Conservation (phyloP, 2,329 filamentous ascomycete species). For the Grosmannia penicillata region DNA sequence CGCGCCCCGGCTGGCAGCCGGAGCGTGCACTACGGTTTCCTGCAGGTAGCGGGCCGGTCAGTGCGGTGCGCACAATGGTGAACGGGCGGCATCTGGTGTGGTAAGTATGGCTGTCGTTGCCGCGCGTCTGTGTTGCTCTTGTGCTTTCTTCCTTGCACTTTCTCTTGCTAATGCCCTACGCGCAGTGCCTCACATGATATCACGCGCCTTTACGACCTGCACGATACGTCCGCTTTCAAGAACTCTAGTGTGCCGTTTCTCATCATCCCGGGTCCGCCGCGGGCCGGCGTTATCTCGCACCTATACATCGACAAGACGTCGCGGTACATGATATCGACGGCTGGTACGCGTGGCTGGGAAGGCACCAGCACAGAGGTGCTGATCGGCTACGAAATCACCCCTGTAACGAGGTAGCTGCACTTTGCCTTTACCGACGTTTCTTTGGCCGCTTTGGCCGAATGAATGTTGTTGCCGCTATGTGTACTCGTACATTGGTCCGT, state of each 20-base stretch:
- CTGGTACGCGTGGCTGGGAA: conserved; percentile 91
- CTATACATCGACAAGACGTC: conserved; percentile 80
- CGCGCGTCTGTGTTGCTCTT: neutral
- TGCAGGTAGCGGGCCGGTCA: conserved; percentile 76
- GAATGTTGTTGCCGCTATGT: no score
- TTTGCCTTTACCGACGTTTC: no score
- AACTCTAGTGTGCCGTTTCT: conserved; percentile 81
- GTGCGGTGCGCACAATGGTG: conserved; percentile 75
- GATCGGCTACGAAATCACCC: conserved; percentile 79
- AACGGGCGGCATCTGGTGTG: conserved; percentile 88
- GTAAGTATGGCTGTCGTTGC: conserved; percentile 6
- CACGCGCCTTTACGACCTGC: conserved; percentile 78
- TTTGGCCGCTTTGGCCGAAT: no score
- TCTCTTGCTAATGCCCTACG: neutral
- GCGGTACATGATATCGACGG: conserved; percentile 80
- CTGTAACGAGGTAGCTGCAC: no score
- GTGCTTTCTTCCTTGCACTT: neutral
- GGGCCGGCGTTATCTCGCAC: conserved; percentile 75
- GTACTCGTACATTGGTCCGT: no score
- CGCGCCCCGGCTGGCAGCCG: conserved; percentile 49
- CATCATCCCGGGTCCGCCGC: conserved; percentile 76
- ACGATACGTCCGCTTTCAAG: conserved; percentile 46
- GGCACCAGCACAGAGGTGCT: conserved; percentile 79
- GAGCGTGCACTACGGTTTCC: conserved; percentile 78
- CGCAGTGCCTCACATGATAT: conserved; percentile 88